A percentile compares a stretch with the other conserved stretches of the same genome.
Evolutionary conservation across 192 early-diverging fungal genomes (phyloP).

Genomic region (Backusella mclennaniae): DNA sequence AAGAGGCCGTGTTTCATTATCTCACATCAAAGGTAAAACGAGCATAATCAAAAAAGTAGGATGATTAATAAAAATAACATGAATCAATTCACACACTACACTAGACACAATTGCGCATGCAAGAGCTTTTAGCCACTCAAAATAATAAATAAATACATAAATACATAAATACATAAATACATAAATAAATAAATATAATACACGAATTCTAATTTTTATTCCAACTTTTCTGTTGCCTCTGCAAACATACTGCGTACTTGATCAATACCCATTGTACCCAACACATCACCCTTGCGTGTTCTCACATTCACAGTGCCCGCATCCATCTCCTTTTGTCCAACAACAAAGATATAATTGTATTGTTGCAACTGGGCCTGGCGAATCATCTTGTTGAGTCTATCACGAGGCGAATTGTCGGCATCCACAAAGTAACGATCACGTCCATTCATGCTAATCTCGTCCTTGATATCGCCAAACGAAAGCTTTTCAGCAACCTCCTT

Average conservation of each 20-base stretch:
- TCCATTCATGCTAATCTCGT: neutral
- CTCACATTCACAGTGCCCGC: conserved; percentile 74
- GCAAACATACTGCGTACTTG: conserved; percentile 59
- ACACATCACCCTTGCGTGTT: conserved; percentile 54
- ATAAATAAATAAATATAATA: too few species aligned
- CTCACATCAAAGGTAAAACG: conserved; percentile 62
- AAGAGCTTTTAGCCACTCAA: conserved; percentile 9
- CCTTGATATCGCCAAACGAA: conserved; percentile 45
- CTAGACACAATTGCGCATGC: conserved; percentile 12
- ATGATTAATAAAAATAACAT: too few species aligned
- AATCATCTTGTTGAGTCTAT: conserved; percentile 72
- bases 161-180: too few species aligned
- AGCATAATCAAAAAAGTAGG: neutral
- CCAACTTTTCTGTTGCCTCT: conserved; percentile 41
- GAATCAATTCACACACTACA: too few species aligned
- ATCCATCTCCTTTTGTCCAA: conserved; percentile 78
- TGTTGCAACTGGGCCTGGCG: conserved; percentile 75
- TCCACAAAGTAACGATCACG: conserved; percentile 77
- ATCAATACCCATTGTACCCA: conserved; percentile 62
- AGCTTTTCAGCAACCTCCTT: conserved; percentile 41
- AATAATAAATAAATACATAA: neutral
- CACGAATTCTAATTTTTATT: conserved; percentile 23
- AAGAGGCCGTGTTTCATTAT: conserved; percentile 92
- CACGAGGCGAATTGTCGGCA: conserved; percentile 63
- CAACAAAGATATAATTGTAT: conserved; percentile 88